Percentiles rank a stretch among this genome's conserved stretches.
Evolutionary conservation across 2,329 filamentous ascomycete genomes (phyloP).

Genomic region (Neonectria punicea): DNA sequence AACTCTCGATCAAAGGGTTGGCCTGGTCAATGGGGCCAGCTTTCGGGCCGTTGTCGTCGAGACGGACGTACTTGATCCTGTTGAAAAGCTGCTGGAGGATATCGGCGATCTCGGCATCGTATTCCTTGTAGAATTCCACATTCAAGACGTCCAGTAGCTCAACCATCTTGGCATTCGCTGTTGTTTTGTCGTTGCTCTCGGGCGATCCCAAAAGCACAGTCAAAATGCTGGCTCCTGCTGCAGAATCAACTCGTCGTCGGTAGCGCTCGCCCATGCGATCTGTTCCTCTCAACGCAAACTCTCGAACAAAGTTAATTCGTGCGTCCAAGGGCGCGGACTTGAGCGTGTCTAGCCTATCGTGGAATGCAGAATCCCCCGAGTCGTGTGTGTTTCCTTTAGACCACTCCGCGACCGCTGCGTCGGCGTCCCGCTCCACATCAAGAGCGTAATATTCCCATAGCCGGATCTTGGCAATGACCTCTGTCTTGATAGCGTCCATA

Average conservation of each 20-base stretch:
- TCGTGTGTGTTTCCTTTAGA: slow-evolving; percentile 66
- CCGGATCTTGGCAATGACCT: slow-evolving; percentile 79
- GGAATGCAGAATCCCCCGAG: slow-evolving; percentile 55
- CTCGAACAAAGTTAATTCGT: slow-evolving; percentile 71
- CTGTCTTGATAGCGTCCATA: slow-evolving; percentile 84
- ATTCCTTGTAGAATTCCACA: slow-evolving; percentile 89
- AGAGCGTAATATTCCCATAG: slow-evolving; percentile 96
- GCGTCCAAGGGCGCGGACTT: slow-evolving; percentile 57
- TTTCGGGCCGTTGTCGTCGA: slow-evolving; percentile 93
- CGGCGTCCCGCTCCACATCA: slow-evolving; percentile 78
- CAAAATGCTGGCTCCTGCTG: slow-evolving; percentile 69
- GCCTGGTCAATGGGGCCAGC: slow-evolving; percentile 79
- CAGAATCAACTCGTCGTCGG: slow-evolving; percentile 75
- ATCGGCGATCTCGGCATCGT: slow-evolving; percentile 82
- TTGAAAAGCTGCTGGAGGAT: slow-evolving; percentile 94
- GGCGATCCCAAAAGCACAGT: slow-evolving; percentile 67
- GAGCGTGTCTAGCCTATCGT: slow-evolving; percentile 58
- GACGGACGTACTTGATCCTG: slow-evolving; percentile 90
- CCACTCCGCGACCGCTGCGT: slow-evolving; percentile 79
- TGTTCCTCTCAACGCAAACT: slow-evolving; percentile 75
- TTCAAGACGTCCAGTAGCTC: slow-evolving; percentile 85
- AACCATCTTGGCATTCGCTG: slow-evolving; percentile 64
- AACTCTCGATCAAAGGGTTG: slow-evolving; percentile 89
- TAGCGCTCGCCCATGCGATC: slow-evolving; percentile 85
- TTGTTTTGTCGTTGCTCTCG: slow-evolving; percentile 62